Percentiles rank a stretch among this genome's conserved stretches.
These are phyloP conservation scores for Mycena maculata DNA, from an alignment of 768 basidiomycete genomes.

Conservation along the genomic window DNA sequence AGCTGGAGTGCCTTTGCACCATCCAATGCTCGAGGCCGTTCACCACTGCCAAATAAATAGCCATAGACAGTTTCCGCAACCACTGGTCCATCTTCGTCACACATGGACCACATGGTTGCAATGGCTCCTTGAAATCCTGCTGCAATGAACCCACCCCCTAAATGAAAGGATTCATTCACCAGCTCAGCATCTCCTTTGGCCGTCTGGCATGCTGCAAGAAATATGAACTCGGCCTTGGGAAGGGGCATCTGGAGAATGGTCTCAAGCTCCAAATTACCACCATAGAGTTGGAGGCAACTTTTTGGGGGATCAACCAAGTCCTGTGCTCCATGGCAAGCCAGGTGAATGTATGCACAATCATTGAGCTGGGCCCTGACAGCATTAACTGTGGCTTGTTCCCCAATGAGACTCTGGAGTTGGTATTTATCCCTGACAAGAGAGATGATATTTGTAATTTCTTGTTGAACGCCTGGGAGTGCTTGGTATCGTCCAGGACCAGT, in stretches of 20 bases:
- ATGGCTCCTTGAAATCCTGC: no score
- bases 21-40: neutral
- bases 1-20: neutral
- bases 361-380: neutral
- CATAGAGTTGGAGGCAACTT: slow-evolving; percentile 7
- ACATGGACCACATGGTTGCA: no score
- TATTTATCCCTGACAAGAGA: neutral
- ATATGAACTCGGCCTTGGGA: no score
- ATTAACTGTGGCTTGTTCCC: neutral
- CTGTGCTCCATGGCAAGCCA: no score
- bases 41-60: neutral
- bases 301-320: neutral
- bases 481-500: neutral
- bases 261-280: neutral
- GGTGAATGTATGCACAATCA: no score
- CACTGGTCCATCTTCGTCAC: no score
- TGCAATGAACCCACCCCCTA: no score
- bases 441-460: neutral
- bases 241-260: slow-evolving; percentile 7
- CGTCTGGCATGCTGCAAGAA: neutral
- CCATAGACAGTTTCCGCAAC: slow-evolving; percentile 2
- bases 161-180: no score
- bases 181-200: no score
- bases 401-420: neutral
- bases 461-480: neutral